phyloP scores from a whole-genome alignment of 2,329 filamentous ascomycete species.

The Kalaharituber pfeilii region DNA sequence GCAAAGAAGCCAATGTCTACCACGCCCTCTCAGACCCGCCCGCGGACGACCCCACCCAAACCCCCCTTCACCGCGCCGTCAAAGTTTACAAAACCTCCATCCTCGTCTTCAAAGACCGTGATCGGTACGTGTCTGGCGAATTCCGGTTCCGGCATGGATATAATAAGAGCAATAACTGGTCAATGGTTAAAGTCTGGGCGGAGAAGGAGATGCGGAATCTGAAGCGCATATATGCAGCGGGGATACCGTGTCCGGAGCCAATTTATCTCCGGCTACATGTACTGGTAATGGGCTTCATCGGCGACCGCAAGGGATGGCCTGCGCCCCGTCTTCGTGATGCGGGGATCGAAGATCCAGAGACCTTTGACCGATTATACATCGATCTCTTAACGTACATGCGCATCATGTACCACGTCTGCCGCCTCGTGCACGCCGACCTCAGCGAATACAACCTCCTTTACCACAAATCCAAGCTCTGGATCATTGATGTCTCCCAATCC shows the following conservation, averaged over 20 bases:
- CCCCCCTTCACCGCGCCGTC: conserved; percentile 59
- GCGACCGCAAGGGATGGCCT: conserved; percentile 68
- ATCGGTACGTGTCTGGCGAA: conserved; percentile 89
- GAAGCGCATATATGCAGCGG: conserved; percentile 62
- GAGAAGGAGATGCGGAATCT: conserved; percentile 97
- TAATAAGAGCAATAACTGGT: conserved; percentile 84
- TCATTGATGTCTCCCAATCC: conserved; percentile 95
- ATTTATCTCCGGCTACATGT: conserved; percentile 84
- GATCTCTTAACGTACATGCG: conserved; percentile 81
- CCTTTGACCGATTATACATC: conserved; percentile 64
- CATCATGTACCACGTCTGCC: conserved; percentile 79
- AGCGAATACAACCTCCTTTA: conserved; percentile 98
- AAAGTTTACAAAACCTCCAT: conserved; percentile 99
- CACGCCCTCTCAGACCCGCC: conserved; percentile 50
- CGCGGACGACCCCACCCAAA: conserved; percentile 24
- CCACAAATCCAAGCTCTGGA: conserved; percentile 62
- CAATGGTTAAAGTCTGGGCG: conserved; percentile 97
- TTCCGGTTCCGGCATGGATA: conserved; percentile 80
- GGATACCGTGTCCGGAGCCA: conserved; percentile 80
- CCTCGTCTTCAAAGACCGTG: conserved; percentile 90
- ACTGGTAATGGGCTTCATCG: conserved; percentile 84
- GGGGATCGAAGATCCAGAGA: conserved; percentile 51
- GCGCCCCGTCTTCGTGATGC: conserved; percentile 81
- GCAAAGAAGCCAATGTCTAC: conserved; percentile 97
- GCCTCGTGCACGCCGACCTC: conserved; percentile 84